Evolutionary conservation across 768 basidiomycete genomes (phyloP).

Genomic region (Mycena rebaudengoi): DNA sequence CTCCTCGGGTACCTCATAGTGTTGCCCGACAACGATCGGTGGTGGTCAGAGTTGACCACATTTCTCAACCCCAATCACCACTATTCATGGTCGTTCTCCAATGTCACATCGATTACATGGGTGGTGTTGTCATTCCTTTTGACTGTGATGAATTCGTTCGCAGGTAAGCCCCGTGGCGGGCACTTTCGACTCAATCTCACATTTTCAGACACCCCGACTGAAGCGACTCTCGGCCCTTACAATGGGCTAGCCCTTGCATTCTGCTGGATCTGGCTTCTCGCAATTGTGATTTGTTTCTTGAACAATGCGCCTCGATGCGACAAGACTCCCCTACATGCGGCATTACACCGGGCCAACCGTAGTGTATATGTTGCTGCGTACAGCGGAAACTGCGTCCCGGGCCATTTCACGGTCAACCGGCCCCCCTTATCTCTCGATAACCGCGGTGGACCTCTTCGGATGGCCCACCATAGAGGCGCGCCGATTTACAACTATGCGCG

Average conservation of each 20-base stretch:
- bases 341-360: background rate
- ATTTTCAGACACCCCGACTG: background rate
- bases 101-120: background rate
- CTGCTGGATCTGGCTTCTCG: too few species aligned
- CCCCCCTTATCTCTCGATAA: background rate
- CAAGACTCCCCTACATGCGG: too few species aligned
- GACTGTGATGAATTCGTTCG: background rate
- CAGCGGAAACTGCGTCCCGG: background rate
- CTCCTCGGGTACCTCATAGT: background rate
- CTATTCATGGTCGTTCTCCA: background rate
- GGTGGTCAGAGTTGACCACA: background rate
- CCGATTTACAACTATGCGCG: constrained; percentile 5
- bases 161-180: too few species aligned
- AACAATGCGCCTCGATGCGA: too few species aligned
- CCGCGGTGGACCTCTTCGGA: background rate
- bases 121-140: background rate
- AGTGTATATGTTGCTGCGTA: background rate
- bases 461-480: background rate
- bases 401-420: background rate
- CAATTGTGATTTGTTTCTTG: too few species aligned
- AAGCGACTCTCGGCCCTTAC: too few species aligned
- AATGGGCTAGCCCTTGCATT: too few species aligned
- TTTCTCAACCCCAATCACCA: background rate
- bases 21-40: background rate
- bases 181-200: background rate